Conservation (phyloP, 2,329 filamentous ascomycete species). For the Ophiostoma sp. region DNA sequence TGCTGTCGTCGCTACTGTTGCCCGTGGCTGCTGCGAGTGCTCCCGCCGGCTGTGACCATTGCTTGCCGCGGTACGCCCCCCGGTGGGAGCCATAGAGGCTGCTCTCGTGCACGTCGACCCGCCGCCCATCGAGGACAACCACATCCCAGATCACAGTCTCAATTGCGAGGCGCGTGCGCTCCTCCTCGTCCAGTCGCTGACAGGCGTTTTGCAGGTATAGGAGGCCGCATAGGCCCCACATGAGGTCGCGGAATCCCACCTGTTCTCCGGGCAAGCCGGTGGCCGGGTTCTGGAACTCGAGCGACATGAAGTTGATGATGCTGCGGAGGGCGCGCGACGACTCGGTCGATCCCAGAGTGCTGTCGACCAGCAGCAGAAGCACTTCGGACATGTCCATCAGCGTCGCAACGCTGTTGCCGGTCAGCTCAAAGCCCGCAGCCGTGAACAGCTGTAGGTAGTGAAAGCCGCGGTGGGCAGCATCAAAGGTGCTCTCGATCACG, state of each 20-base stretch:
- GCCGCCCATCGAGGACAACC: constrained; percentile 54
- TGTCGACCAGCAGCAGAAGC: constrained; percentile 54
- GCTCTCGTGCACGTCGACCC: constrained; percentile 48
- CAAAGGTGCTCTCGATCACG: constrained; percentile 39
- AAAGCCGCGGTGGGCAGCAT: constrained; percentile 24
- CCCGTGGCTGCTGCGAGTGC: constrained; percentile 14
- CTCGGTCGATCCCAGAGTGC: constrained; percentile 63
- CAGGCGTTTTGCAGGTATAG: constrained; percentile 57
- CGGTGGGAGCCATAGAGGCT: constrained; percentile 32
- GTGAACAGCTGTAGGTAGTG: constrained; percentile 26
- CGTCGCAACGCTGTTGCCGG: constrained; percentile 24
- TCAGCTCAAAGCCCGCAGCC: constrained; percentile 26
- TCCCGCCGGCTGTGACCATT: neutral
- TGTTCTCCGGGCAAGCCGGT: constrained; percentile 55
- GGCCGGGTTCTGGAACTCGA: constrained; percentile 59
- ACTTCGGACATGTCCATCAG: constrained; percentile 48
- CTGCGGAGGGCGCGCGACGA: constrained; percentile 62
- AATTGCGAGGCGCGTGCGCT: constrained; percentile 41
- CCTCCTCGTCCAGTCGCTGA: constrained; percentile 46
- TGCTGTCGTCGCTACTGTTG: constrained; percentile 31
- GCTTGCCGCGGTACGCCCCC: constrained; percentile 26
- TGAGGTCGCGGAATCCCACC: constrained; percentile 56
- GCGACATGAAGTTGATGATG: constrained; percentile 58
- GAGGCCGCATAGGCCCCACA: constrained; percentile 55
- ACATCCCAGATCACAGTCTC: constrained; percentile 63